Evolutionary conservation across 2,329 filamentous ascomycete genomes (phyloP).

Genomic region (Alternaria ethzedia): DNA sequence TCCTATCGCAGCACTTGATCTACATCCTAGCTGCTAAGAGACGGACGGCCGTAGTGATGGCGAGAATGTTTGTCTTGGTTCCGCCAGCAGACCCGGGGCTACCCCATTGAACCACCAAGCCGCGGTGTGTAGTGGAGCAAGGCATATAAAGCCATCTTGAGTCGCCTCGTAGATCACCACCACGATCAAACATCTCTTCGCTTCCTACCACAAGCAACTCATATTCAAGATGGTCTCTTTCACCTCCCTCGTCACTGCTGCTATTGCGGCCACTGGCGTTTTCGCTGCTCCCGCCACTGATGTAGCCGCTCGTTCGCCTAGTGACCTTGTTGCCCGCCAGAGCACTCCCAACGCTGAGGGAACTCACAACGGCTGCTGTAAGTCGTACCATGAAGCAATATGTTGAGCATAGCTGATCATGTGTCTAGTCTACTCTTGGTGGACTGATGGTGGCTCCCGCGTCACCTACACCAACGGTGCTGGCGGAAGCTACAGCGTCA

Average conservation of each 20-base stretch:
- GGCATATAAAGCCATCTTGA: slow-evolving; percentile 27
- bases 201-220: neutral
- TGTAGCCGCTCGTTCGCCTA: slow-evolving; percentile 46
- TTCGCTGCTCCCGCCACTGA: slow-evolving; percentile 40
- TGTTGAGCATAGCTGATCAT: neutral
- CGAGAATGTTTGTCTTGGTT: slow-evolving; percentile 21
- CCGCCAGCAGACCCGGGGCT: slow-evolving; percentile 11
- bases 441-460: slow-evolving; percentile 60
- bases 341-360: slow-evolving; percentile 58
- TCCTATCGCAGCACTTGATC: slow-evolving; percentile 17
- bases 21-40: slow-evolving; percentile 25
- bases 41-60: slow-evolving; percentile 16
- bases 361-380: slow-evolving; percentile 63
- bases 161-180: slow-evolving; percentile 17
- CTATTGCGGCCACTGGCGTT: slow-evolving; percentile 31
- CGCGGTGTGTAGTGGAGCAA: slow-evolving; percentile 4
- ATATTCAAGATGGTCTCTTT: slow-evolving; percentile 38
- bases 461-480: slow-evolving; percentile 63
- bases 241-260: slow-evolving; percentile 34
- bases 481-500: slow-evolving; percentile 58
- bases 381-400: neutral
- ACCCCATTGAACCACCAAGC: slow-evolving; percentile 5
- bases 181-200: slow-evolving; percentile 16
- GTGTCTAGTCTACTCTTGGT: slow-evolving; percentile 59
- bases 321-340: slow-evolving; percentile 37